Conservation (phyloP, 1,284 basidiomycete species). For the Ganoderma lucidum region DNA sequence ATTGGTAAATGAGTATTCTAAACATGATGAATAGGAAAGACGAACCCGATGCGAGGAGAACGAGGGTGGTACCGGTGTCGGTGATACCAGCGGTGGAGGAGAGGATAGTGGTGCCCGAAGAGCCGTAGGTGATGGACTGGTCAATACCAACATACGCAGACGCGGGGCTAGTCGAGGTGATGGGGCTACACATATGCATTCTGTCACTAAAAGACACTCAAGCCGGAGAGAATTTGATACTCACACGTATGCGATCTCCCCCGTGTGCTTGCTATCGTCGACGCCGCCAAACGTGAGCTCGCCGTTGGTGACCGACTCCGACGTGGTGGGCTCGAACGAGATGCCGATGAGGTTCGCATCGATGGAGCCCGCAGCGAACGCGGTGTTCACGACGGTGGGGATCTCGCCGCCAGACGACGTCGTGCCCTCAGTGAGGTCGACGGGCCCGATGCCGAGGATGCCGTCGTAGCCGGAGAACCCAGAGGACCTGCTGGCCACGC, state of each 20-base stretch:
- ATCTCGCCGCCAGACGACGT: conserved; percentile 42
- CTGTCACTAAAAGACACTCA: background rate
- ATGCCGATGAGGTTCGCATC: conserved; percentile 50
- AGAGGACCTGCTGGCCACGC: conserved; percentile 52
- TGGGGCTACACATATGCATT: conserved; percentile 43
- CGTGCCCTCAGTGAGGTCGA: conserved; percentile 49
- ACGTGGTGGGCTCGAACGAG: conserved; percentile 57
- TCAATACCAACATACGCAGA: conserved; percentile 61
- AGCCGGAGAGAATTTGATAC: background rate
- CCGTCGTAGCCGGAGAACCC: conserved; percentile 53
- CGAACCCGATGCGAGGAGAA: conserved; percentile 47
- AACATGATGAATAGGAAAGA: background rate
- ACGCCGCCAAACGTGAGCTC: conserved; percentile 53
- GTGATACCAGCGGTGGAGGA: conserved; percentile 38
- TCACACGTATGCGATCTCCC: background rate
- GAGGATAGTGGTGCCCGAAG: conserved; percentile 35
- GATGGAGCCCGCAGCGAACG: conserved; percentile 45
- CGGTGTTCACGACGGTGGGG: conserved; percentile 53
- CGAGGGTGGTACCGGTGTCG: conserved; percentile 42
- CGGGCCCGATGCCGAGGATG: conserved; percentile 62
- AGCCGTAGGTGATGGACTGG: conserved; percentile 53
- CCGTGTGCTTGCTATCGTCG: conserved; percentile 43
- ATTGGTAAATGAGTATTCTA: background rate
- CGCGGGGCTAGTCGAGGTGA: conserved; percentile 55
- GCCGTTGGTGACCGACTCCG: conserved; percentile 38